Percentiles rank a stretch among this genome's conserved stretches.
These are phyloP conservation scores for Saccharomycopsis sp. DNA, from an alignment of 805 yeast species.

Conservation along the genomic window DNA sequence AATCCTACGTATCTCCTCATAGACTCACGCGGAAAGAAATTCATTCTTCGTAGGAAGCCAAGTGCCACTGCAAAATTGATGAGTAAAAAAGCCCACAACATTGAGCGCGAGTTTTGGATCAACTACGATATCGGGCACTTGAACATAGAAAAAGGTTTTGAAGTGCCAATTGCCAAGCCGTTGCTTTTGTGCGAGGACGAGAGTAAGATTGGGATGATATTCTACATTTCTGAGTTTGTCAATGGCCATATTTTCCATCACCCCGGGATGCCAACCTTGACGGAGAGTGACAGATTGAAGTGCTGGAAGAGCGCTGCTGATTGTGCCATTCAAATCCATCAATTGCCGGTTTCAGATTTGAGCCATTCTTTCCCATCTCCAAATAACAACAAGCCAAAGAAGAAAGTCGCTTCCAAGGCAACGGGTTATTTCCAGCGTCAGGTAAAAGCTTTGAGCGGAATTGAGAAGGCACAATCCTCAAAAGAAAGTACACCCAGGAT, in stretches of 20 bases:
- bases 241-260: slow-evolving; percentile 48
- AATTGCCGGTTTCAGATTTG: slow-evolving; percentile 36
- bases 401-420: slow-evolving; percentile 14
- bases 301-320: slow-evolving; percentile 43
- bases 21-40: slow-evolving; percentile 32
- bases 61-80: slow-evolving; percentile 39
- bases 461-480: slow-evolving; percentile 32
- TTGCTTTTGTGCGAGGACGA: slow-evolving; percentile 49
- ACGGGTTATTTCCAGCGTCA: slow-evolving; percentile 48
- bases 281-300: slow-evolving; percentile 24
- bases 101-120: slow-evolving; percentile 50
- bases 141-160: slow-evolving; percentile 16
- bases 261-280: slow-evolving; percentile 37
- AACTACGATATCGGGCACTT: slow-evolving; percentile 25
- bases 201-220: slow-evolving; percentile 42
- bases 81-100: slow-evolving; percentile 51
- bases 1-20: slow-evolving; percentile 50
- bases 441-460: slow-evolving; percentile 36
- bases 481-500: slow-evolving; percentile 33
- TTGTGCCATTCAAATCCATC: slow-evolving; percentile 42
- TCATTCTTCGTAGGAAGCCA: slow-evolving; percentile 52
- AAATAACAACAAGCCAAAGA: slow-evolving; percentile 24
- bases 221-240: slow-evolving; percentile 53
- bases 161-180: slow-evolving; percentile 49
- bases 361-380: slow-evolving; percentile 34